These are phyloP conservation scores for Penicillium sp. DNA, from an alignment of 2,329 filamentous ascomycete species.

Conservation along the genomic window DNA sequence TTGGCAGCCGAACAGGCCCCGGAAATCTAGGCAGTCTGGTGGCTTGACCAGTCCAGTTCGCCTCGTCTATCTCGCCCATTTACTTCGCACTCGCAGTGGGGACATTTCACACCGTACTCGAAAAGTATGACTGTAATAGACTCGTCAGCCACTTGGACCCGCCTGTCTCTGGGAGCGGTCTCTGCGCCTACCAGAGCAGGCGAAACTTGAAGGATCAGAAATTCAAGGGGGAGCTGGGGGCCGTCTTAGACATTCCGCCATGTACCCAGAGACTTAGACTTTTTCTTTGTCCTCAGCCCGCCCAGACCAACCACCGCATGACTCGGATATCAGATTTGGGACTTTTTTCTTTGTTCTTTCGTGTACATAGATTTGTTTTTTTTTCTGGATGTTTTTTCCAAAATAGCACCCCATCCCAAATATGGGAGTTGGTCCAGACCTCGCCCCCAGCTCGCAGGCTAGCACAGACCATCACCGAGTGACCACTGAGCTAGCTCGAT, in stretches of 20 bases:
- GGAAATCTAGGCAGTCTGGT: neutral
- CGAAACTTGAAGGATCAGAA: neutral
- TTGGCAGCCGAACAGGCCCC: neutral
- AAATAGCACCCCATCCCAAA: neutral
- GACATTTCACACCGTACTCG: neutral
- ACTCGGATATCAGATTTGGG: neutral
- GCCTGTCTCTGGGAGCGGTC: neutral
- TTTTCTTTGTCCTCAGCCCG: neutral
- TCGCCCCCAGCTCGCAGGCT: neutral
- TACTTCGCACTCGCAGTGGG: neutral
- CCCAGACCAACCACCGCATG: neutral
- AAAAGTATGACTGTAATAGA: conserved; percentile 1
- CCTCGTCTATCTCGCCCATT: neutral
- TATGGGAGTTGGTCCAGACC: neutral
- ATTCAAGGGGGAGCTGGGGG: neutral
- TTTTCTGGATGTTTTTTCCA: neutral
- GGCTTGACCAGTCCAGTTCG: neutral
- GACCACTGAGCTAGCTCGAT: neutral
- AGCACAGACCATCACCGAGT: neutral
- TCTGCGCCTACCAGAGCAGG: neutral
- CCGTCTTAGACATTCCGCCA: neutral
- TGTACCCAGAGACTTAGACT: neutral
- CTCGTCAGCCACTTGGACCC: neutral
- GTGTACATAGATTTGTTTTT: neutral
- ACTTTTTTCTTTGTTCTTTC: neutral